Evolutionary conservation across 345 rosid species (phyloP).

Genomic region (Melaleuca quinquenervia): DNA sequence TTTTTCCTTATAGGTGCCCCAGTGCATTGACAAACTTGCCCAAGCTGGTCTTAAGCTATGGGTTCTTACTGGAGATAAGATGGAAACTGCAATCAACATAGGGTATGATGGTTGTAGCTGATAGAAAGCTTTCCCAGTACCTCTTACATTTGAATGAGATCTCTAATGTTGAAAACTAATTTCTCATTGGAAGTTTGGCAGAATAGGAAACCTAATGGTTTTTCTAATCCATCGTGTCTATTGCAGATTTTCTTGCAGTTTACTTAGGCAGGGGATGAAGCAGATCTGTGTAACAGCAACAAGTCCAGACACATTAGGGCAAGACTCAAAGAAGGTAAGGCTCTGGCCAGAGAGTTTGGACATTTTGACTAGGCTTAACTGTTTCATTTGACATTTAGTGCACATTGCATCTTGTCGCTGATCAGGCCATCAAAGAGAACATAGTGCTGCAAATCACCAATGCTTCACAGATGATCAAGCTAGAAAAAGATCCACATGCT

Average conservation of each 20-base stretch:
- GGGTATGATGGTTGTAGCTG: slow-evolving; percentile 43
- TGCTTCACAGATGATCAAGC: slow-evolving; percentile 76
- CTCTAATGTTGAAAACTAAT: neutral
- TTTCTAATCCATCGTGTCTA: slow-evolving; percentile 4
- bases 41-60: slow-evolving; percentile 98
- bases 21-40: slow-evolving; percentile 98
- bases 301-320: slow-evolving; percentile 34
- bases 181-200: neutral
- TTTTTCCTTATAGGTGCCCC: slow-evolving; percentile 61
- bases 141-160: neutral
- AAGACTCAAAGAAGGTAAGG: slow-evolving; percentile 52
- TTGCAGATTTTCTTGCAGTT: slow-evolving; percentile 84
- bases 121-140: neutral
- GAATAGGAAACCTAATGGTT: neutral
- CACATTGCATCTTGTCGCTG: slow-evolving; percentile 8
- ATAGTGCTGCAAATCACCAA: slow-evolving; percentile 71
- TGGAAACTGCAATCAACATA: slow-evolving; percentile 99
- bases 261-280: slow-evolving; percentile 95
- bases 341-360: slow-evolving; percentile 1
- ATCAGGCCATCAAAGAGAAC: slow-evolving; percentile 66
- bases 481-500: slow-evolving; percentile 94
- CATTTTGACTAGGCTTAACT: slow-evolving; percentile 5
- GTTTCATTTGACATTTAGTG: slow-evolving; percentile 2
- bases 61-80: slow-evolving; percentile 99
- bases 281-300: slow-evolving; percentile 57